Percentiles rank a stretch among this genome's conserved stretches.
Evolutionary conservation across 495 filamentous ascomycete genomes (phyloP).

Genomic region (Xylaria acuta): DNA sequence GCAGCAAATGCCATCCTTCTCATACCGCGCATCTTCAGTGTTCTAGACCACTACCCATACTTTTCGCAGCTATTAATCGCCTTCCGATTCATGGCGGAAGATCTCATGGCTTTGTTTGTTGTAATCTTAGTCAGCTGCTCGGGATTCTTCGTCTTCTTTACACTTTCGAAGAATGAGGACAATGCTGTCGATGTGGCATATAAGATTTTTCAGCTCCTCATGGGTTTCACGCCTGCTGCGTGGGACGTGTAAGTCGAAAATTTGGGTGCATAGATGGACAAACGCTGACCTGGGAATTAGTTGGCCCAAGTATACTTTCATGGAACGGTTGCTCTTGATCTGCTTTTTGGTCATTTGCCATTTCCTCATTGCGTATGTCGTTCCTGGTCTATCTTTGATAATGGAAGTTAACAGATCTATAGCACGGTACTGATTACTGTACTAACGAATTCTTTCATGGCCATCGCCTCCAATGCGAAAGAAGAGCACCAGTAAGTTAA

Average conservation of each 20-base stretch:
- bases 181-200: constrained; percentile 77
- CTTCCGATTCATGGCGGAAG: constrained; percentile 89
- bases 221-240: constrained; percentile 71
- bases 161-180: constrained; percentile 69
- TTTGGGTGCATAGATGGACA: background rate
- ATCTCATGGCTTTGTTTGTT: constrained; percentile 81
- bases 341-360: constrained; percentile 92
- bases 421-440: constrained; percentile 89
- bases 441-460: constrained; percentile 92
- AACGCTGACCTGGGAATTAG: constrained; percentile 49
- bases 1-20: constrained; percentile 88
- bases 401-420: constrained; percentile 26
- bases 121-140: constrained; percentile 85
- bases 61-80: constrained; percentile 94
- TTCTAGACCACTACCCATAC: constrained; percentile 91
- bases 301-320: constrained; percentile 80
- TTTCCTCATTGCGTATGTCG: constrained; percentile 78
- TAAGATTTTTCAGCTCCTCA: constrained; percentile 87
- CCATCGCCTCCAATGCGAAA: constrained; percentile 87
- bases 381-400: background rate
- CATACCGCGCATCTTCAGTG: constrained; percentile 87
- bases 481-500: constrained; percentile 79
- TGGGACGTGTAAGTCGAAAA: constrained; percentile 55
- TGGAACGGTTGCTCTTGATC: constrained; percentile 76
- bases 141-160: constrained; percentile 94